Evolutionary conservation across 768 basidiomycete species (phyloP).

Genomic region (Grammothele lineata): DNA sequence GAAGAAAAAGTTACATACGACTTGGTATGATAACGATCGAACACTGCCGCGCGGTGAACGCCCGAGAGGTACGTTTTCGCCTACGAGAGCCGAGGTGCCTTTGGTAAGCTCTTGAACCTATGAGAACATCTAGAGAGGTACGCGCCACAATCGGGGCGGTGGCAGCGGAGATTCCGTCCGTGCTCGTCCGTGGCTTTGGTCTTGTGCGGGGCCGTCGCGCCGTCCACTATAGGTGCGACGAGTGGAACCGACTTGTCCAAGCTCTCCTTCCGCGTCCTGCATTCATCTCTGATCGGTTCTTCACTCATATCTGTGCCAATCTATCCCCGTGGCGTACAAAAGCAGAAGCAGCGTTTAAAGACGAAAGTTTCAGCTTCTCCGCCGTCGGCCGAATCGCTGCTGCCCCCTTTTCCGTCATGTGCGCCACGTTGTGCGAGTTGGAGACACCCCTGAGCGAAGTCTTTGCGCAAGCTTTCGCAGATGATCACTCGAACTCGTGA

Average conservation of each 20-base stretch:
- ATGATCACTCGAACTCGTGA: slow-evolving; percentile 61
- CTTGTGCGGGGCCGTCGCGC: slow-evolving; percentile 38
- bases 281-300: neutral
- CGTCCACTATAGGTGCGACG: slow-evolving; percentile 61
- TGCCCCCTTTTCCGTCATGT: slow-evolving; percentile 74
- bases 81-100: slow-evolving; percentile 34
- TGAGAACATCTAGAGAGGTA: too few species aligned
- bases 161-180: slow-evolving; percentile 54
- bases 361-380: slow-evolving; percentile 68
- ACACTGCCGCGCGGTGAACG: slow-evolving; percentile 67
- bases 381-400: slow-evolving; percentile 69
- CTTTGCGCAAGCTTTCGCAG: slow-evolving; percentile 74
- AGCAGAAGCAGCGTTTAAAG: slow-evolving; percentile 45
- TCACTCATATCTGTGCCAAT: too few species aligned
- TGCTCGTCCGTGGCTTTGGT: slow-evolving; percentile 37
- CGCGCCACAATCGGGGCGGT: slow-evolving; percentile 56
- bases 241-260: slow-evolving; percentile 60
- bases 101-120: neutral
- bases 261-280: slow-evolving; percentile 68
- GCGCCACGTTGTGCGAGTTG: slow-evolving; percentile 79
- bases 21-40: slow-evolving; percentile 72
- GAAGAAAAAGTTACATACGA: too few species aligned
- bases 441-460: slow-evolving; percentile 71
- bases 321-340: neutral
- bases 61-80: slow-evolving; percentile 74